phyloP scores from a whole-genome alignment of 441 rosid genomes.

The Jatropha multifida region DNA sequence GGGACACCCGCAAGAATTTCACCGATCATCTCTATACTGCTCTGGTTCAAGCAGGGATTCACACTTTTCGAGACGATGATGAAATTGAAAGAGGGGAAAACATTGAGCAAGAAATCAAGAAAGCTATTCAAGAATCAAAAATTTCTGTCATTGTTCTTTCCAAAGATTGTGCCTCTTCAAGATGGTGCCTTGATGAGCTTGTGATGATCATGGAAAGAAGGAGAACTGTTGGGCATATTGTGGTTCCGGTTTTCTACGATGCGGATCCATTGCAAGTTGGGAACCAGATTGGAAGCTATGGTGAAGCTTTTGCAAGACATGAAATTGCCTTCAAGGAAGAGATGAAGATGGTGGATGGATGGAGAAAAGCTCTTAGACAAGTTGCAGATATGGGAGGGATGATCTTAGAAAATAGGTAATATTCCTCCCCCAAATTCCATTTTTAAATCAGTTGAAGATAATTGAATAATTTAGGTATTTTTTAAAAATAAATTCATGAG shows the following conservation, averaged over 20 bases:
- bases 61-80: constrained; percentile 17
- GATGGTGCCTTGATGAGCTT: constrained; percentile 23
- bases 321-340: constrained; percentile 6
- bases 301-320: constrained; percentile 15
- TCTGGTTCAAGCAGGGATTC: constrained; percentile 17
- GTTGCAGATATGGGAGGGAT: constrained; percentile 18
- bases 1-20: constrained; percentile 20
- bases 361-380: constrained; percentile 17
- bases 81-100: constrained; percentile 17
- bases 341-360: constrained; percentile 2
- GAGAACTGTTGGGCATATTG: constrained; percentile 10
- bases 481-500: background rate
- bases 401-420: constrained; percentile 8
- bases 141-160: constrained; percentile 16
- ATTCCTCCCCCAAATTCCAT: background rate
- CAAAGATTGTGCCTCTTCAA: constrained; percentile 21
- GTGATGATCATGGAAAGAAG: constrained; percentile 14
- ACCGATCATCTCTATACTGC: constrained; percentile 23
- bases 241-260: constrained; percentile 16
- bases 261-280: constrained; percentile 12
- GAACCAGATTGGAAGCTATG: constrained; percentile 12
- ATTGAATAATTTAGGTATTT: too few species aligned
- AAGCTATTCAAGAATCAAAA: constrained; percentile 14
- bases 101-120: constrained; percentile 12
- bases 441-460: background rate